Base-by-base conservation (phyloP, 208 protist genomes). In the Strigomonas culicis region DNA sequence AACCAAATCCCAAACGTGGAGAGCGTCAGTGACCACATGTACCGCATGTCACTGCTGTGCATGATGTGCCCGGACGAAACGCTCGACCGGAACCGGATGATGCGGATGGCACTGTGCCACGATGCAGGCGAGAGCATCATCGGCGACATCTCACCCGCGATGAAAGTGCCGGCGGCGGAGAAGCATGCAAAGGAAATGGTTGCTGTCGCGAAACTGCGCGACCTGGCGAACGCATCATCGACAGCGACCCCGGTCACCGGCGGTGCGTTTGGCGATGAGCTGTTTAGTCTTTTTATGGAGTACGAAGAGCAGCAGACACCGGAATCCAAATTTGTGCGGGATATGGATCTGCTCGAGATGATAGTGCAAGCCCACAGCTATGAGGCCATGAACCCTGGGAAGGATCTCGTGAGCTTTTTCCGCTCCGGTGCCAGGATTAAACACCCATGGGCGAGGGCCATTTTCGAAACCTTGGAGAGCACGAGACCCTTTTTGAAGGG, bases 331-430 rank as follows among this genome's bases (percentile, higher is more conserved):
- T 95, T 96, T 72, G 82, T 97, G 21, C 93, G 91, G 65, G 93
- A 97, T 68, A 92, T 96, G 79, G 93, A 97, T 63, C 61, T 92
- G 51, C 75, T 97, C 24, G 93, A 97, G 65, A 97, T 97, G 93
- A 76, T 96, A 30, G 74, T 93, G 36, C 93, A 97, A 77, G 93
- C 91, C 25, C 81, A 91, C 55, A 62, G 74, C 31, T 97, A 97
- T 72, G 93, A 97, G 74, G 31, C 31, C 28, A 30, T 68, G 41
- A 50, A 90, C 59, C 84, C 79, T 0, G 85, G 76, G 28, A 92
- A 85, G 34, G 73, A 95, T 61, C 66, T 97, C 6, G 65, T 66
- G 67, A 72, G 64, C 25, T 97, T 97, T 69, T 96, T 88, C 58
- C 47, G 44, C 22, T 90, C 84, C 1, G 88, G 86, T 0, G 66